Evolutionary conservation across 208 protist species (phyloP), one percentile per base, ranked within the genome.

Genomic region (Trypanosoma brucei): DNA sequence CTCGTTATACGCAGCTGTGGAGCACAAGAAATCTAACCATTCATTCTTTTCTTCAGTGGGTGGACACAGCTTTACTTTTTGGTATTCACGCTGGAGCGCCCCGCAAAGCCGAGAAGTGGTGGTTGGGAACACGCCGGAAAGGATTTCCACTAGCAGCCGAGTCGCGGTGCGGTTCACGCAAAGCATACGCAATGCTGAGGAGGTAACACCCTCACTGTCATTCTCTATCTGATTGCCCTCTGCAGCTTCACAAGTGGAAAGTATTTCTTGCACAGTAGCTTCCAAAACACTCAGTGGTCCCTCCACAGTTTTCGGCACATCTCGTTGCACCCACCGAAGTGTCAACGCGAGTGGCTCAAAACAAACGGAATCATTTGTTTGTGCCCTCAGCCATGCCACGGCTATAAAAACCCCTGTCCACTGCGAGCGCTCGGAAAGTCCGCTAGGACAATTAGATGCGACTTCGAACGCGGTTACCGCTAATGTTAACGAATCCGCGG

Each of bases 21-120:
- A 73, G 14, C 55, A 54, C 30, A 73, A 38, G 46, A 59, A 73
- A 44, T 13, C 9, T 13, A 13, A 7, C 68, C 68, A 73, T 30
- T 42, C 59, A 4, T 62, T 51, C 50, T 50, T 33, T 11, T 7
- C 33, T 49, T 50, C 11, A 2, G 14, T 3, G 30, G 52, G 2
- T 34, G 46, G 36, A 35, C 14, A 1, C 9, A 30, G 35, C 37
- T 34, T 30, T n/a, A n/a, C 55, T 56, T 45, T 38, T 33, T 55
- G 54, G 30, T 39, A n/a, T 33, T 2, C 8, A 3, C 52, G 8
- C 6, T 62, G 46, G 9, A 73, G 22, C 13, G n/a, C 34, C 33
- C 56, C 48, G 44, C 68, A 73, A 14, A 73, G 45, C 30, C 38
- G 34, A 6, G 34, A 33, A 11, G 61, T 50, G 40, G 54, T 42